A percentile compares a stretch with the other conserved stretches of the same genome.
Conservation (phyloP, 331 rosid genomes). For the Quercus phellos region DNA sequence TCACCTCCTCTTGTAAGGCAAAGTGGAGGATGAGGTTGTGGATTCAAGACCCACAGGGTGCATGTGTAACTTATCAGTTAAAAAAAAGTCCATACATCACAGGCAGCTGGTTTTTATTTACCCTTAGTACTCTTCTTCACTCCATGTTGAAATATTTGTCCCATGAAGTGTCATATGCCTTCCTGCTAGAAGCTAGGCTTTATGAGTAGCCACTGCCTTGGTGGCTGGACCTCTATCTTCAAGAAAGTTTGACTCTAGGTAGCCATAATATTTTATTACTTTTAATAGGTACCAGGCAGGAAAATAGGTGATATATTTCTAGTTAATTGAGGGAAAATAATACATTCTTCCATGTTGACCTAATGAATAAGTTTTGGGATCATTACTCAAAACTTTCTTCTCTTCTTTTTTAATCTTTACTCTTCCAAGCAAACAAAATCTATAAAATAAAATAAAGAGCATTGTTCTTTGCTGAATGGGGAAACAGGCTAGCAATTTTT, state of each 20-base stretch:
- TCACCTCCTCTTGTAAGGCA: too few species aligned
- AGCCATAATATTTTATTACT: background rate
- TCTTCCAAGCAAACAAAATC: background rate
- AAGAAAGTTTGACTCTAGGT: background rate
- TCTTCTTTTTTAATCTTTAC: background rate
- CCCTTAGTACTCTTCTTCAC: background rate
- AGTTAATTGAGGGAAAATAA: background rate
- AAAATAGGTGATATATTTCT: background rate
- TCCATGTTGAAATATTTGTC: background rate
- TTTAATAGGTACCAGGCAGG: background rate
- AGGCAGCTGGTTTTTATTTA: background rate
- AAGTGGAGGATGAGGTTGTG: too few species aligned
- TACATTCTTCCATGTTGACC: background rate
- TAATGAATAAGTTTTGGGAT: background rate
- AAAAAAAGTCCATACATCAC: background rate
- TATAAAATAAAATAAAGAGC: too few species aligned
- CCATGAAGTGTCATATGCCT: background rate
- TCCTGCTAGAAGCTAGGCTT: background rate
- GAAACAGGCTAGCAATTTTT: background rate
- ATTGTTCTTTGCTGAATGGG: background rate
- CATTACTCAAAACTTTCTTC: background rate
- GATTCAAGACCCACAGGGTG: too few species aligned
- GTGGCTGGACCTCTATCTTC: background rate
- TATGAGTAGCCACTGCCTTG: background rate
- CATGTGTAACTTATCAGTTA: too few species aligned